These are phyloP conservation scores for Kandelia obovata DNA, from an alignment of 345 rosid genomes.

Conservation along the genomic window DNA sequence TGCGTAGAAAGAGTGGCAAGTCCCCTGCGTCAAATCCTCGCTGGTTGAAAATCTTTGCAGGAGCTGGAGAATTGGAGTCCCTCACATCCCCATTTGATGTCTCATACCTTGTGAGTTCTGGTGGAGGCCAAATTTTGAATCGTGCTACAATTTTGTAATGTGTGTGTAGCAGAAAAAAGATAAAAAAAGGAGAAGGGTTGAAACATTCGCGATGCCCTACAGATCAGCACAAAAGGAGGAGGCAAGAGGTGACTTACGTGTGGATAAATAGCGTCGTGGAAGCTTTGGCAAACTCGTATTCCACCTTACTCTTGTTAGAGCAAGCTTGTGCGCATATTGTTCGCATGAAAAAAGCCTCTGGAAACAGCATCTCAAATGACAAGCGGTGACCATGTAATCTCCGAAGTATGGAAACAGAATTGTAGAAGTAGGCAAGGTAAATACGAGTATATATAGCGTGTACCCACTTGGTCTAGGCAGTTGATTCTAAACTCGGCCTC, in stretches of 20 bases:
- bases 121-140: neutral
- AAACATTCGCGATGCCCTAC: too few species aligned
- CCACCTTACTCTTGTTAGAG: constrained; percentile 43
- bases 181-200: too few species aligned
- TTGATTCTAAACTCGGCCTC: constrained; percentile 53
- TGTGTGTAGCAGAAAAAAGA: too few species aligned
- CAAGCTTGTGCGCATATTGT: constrained; percentile 40
- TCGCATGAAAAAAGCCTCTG: constrained; percentile 48
- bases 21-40: constrained; percentile 22
- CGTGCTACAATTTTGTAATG: too few species aligned
- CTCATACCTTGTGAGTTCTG: constrained; percentile 19
- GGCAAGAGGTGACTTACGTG: constrained; percentile 19
- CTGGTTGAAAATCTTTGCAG: constrained; percentile 7
- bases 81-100: constrained; percentile 20
- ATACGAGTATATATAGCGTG: too few species aligned
- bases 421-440: neutral
- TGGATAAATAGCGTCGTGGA: constrained; percentile 45
- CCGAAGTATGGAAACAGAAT: neutral
- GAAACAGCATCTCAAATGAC: neutral
- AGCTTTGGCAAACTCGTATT: constrained; percentile 34
- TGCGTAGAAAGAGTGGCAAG: constrained; percentile 39
- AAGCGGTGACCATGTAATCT: neutral
- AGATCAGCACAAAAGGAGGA: neutral
- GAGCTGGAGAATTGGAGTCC: constrained; percentile 14
- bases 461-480: constrained; percentile 52